phyloP scores from a whole-genome alignment of 345 rosid species.

The Eucalyptus tenuipes region DNA sequence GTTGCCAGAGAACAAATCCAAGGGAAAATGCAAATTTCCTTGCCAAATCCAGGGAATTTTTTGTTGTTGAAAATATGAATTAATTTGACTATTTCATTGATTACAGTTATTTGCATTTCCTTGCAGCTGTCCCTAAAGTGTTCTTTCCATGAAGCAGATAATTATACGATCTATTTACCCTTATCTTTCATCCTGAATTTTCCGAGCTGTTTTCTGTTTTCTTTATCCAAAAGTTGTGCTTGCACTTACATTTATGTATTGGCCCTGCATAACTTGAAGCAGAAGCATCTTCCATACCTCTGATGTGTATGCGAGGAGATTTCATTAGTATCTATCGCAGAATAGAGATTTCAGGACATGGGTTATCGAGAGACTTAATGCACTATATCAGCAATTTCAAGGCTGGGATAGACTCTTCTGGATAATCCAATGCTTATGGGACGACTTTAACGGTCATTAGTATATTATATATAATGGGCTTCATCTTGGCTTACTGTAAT shows the following conservation, averaged over 20 bases:
- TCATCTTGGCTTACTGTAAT: background rate
- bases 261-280: background rate
- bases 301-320: background rate
- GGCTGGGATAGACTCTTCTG: background rate
- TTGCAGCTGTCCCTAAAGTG: background rate
- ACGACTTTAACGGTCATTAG: background rate
- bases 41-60: background rate
- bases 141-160: background rate
- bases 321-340: background rate
- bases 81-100: background rate
- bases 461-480: background rate
- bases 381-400: background rate
- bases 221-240: background rate
- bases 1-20: background rate
- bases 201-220: background rate
- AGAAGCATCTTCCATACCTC: background rate
- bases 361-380: background rate
- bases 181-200: background rate
- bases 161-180: background rate
- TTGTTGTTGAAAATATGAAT: background rate
- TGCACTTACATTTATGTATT: background rate
- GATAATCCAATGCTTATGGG: background rate
- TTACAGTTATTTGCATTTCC: background rate
- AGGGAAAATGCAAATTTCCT: background rate
- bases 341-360: background rate